Conservation (phyloP, 768 basidiomycete species). For the Amanita fuliginea region DNA sequence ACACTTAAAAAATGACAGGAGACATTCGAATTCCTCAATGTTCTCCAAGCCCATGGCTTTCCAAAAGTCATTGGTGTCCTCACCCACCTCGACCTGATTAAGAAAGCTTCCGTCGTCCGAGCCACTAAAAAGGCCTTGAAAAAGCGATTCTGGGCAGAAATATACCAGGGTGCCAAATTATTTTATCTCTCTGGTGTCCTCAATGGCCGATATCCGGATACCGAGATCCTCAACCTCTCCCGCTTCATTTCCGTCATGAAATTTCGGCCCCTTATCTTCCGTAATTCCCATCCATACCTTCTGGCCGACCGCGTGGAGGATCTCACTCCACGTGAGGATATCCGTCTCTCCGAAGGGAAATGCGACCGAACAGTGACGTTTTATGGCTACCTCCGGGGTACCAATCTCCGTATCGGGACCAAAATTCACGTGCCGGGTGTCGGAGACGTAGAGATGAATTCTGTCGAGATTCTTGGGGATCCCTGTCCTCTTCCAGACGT, state of each 20-base stretch:
- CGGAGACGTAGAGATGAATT: constrained; percentile 75
- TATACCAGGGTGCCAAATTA: constrained; percentile 96
- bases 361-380: constrained; percentile 90
- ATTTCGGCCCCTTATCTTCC: constrained; percentile 93
- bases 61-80: constrained; percentile 97
- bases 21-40: constrained; percentile 97
- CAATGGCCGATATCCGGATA: constrained; percentile 95
- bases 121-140: constrained; percentile 91
- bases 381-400: constrained; percentile 92
- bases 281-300: constrained; percentile 91
- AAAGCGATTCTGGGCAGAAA: constrained; percentile 99
- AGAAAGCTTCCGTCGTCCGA: constrained; percentile 77
- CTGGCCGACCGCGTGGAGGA: constrained; percentile 94
- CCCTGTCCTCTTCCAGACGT: constrained; percentile 91
- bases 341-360: constrained; percentile 73
- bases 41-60: constrained; percentile 94
- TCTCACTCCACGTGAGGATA: constrained; percentile 76
- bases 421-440: constrained; percentile 93
- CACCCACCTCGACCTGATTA: constrained; percentile 93
- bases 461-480: constrained; percentile 71
- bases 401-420: constrained; percentile 63
- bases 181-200: constrained; percentile 96
- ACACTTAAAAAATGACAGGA: constrained; percentile 41
- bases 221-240: constrained; percentile 90
- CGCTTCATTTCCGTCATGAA: constrained; percentile 98